Evolutionary conservation across 495 filamentous ascomycete genomes (phyloP).

Genomic region (Viridothelium virens): DNA sequence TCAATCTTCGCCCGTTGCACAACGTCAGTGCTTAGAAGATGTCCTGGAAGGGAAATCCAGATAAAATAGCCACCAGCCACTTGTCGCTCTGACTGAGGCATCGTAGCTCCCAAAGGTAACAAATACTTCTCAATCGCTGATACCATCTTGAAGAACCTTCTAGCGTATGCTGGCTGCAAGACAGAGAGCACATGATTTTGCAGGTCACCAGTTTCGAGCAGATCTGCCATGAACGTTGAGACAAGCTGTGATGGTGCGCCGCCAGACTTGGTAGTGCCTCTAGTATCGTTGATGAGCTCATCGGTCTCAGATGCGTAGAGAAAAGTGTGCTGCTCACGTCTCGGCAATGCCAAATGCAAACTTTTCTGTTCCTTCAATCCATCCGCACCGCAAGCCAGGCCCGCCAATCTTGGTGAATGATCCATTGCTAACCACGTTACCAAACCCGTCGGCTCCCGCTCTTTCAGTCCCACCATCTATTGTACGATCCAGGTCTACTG

Average conservation of each 20-base stretch:
- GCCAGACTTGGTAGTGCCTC: slow-evolving; percentile 45
- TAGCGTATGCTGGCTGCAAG: slow-evolving; percentile 48
- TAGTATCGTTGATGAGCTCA: background rate
- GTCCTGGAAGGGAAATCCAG: slow-evolving; percentile 59
- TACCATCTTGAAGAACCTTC: slow-evolving; percentile 48
- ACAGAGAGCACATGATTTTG: slow-evolving; percentile 37
- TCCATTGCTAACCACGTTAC: slow-evolving; percentile 71
- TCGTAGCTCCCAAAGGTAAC: slow-evolving; percentile 49
- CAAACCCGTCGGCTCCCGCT: slow-evolving; percentile 47
- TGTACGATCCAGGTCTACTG: slow-evolving; percentile 68
- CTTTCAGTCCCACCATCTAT: slow-evolving; percentile 45
- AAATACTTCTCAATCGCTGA: slow-evolving; percentile 49
- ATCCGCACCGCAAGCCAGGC: slow-evolving; percentile 72
- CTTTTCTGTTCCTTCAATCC: slow-evolving; percentile 65
- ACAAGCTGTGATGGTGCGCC: slow-evolving; percentile 67
- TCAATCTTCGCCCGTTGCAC: slow-evolving; percentile 45
- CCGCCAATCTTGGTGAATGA: slow-evolving; percentile 80
- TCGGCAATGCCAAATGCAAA: slow-evolving; percentile 60
- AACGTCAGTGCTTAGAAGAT: slow-evolving; percentile 47
- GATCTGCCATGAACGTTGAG: slow-evolving; percentile 55
- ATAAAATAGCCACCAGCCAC: slow-evolving; percentile 71
- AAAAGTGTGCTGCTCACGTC: slow-evolving; percentile 41
- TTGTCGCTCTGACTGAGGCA: slow-evolving; percentile 35
- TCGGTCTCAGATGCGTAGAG: background rate
- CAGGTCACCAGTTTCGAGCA: slow-evolving; percentile 48